Base-by-base conservation (phyloP, 306 rosid species). In the Pueraria montana region DNA sequence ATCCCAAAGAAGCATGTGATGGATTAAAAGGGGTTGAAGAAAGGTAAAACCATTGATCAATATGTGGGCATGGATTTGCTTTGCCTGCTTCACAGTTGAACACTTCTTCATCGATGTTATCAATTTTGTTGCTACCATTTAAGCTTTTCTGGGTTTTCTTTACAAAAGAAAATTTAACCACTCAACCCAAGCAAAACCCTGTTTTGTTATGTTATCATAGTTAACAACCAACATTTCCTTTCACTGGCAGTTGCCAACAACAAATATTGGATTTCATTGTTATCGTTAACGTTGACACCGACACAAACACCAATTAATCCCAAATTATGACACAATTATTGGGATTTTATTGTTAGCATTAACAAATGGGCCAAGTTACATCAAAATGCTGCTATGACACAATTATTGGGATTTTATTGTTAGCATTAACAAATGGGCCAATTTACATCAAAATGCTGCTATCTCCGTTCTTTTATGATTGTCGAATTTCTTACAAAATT, bases 31-130 rank as follows among this genome's bases (percentile, higher is more conserved):
- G 17, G 87, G 84, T 52, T 88, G 83, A 12, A 91, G 85, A 61
- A 70, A 84, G 83, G 23, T 40, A 30, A 88, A 58, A 32, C 86
- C 90, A 38, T 80, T 86, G 50, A 83, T 76, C 16, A 90, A 40
- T 40, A 92, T 84, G 52, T 61, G 86, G 61, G 92, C 83, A 64
- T 94, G 97, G 56, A 91, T 81, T 87, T 92, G 91, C 80, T 89
- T 88, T 38, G 89, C 87, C 9, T 92, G 95, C 11, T 87, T 87
- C 10, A 86, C 12, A 73, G 86, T 81, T 52, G 81, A 56, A 84
- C 84, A 63, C 3, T 81, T 53, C 52, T 83, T 89, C 74, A 89
- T 74, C 76, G 90, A 83, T 55, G 67, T 45, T 20, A 76, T 79
- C 16, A 89, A 75, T 48, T 90, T 82, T 2, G 84, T 52, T 45